These are phyloP conservation scores for Ashbya aceris DNA, from an alignment of 1,139 yeast species.

Conservation along the genomic window DNA sequence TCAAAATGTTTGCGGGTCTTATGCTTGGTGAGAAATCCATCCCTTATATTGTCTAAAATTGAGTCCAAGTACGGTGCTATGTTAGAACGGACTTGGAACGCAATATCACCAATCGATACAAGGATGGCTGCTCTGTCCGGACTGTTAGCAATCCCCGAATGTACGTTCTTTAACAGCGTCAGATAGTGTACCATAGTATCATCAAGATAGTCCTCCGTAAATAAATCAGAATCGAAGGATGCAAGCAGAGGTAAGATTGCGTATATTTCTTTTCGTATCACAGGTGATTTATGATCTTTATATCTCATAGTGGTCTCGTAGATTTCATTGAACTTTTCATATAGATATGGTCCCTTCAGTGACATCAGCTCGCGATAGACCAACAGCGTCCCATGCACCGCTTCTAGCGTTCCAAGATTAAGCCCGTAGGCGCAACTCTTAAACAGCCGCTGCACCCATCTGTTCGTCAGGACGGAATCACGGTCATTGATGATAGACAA, in stretches of 20 bases:
- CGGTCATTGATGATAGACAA: conserved; percentile 69
- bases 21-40: conserved; percentile 65
- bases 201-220: conserved; percentile 75
- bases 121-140: conserved; percentile 68
- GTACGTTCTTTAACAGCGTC: conserved; percentile 65
- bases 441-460: conserved; percentile 66
- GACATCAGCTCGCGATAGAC: conserved; percentile 75
- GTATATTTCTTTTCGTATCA: conserved; percentile 76
- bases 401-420: conserved; percentile 46
- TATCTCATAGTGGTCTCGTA: conserved; percentile 68
- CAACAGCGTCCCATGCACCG: conserved; percentile 76
- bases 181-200: conserved; percentile 70
- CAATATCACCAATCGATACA: conserved; percentile 76
- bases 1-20: conserved; percentile 66
- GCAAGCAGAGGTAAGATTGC: conserved; percentile 77
- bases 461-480: conserved; percentile 59
- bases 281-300: conserved; percentile 66
- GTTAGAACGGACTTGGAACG: conserved; percentile 75
- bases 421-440: conserved; percentile 51
- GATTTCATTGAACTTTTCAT: conserved; percentile 64
- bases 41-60: conserved; percentile 72
- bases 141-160: conserved; percentile 24
- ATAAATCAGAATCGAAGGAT: conserved; percentile 63
- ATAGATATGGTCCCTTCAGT: conserved; percentile 56
- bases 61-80: conserved; percentile 86